Base-by-base conservation (phyloP, 305 asterid genomes). In the Rubia tinctorum region DNA sequence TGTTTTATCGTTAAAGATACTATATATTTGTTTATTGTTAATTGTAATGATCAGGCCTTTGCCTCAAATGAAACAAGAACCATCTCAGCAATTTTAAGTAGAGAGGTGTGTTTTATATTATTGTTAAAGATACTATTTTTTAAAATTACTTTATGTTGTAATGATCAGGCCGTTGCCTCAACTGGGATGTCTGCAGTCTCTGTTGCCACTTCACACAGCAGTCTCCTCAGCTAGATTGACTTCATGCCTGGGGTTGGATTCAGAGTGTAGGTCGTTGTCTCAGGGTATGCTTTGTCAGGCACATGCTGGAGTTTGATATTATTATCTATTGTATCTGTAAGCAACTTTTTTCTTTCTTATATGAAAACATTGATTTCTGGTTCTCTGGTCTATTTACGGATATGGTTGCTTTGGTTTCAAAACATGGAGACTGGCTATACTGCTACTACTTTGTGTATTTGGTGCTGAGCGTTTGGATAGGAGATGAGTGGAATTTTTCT, bases 201-300 rank as follows among this genome's bases (percentile, higher is more conserved):
- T 90, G 58, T 69, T 92, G 71, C 98, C 98, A 14, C 96, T 92
- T 73, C 86, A 92, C 74, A 68, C 87, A 7, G 98, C 97, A 0
- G 78, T 92, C 66, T 88, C 98, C 14, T 82, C 98, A 0, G 97
- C 98, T 65, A 76, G 98, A 79, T 94, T 92, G 45, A 90, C 94
- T 23, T 90, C 90, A 3, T 85, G 94, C 82, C 91, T 92, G 2
- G 91, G 91, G 45, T 74, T 85, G 30, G 93, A 90, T 82, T 66
- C 90, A 55, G 92, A 95, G 79, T 90, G 95, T 78, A 83, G 98
- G 76, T 92, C 98, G 51, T 82, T 92, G 92, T 90, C 98, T 90
- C 95, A 90, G 97, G 98, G 98, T 92, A 90, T 89, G 98, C 86
- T 92, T 76, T 89, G 91, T 96, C 81, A 91, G 88, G 93, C 98